Evolutionary conservation across 2,329 filamentous ascomycete genomes (phyloP), one percentile per base, ranked within the genome.

Genomic region (Fusarium subtropicale): DNA sequence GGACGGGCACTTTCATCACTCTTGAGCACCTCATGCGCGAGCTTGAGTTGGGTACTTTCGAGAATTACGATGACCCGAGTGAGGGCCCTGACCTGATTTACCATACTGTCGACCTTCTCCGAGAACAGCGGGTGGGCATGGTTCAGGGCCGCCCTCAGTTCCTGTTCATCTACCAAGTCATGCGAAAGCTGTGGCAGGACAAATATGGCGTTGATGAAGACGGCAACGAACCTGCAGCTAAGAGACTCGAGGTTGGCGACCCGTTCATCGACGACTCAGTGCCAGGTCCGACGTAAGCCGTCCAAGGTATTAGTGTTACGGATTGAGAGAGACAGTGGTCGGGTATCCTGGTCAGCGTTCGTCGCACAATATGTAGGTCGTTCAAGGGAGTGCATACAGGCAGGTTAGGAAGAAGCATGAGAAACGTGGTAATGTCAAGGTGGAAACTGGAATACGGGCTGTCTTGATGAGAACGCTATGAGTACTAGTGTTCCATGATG

Each of bases 1-100:
- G 96, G 57, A 97, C 92, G 10, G 96, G 96, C 34, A 98, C 96
- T 0, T 99, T 98, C 77, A 97, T 99, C 74, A 92, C 93, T 3
- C 86, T 99, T n/a, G 96, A 98, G 79, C 93, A 97, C 79, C 87
- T 99, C 28, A 85, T 97, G 68, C 87, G 90, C 36, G 93, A 97
- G 79, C 85, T 98, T 12, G 89, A 92, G 28, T 86, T 89, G 8
- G 95, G 94, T 51, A 85, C 89, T 24, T 81, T 97, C 51, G 83
- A 87, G 66, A 76, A 82, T 26, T 81, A 80, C 62, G 81, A 84
- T 56, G 72, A 74, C 18, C 65, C 72, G 15, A 51, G 52, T n/a
- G 69, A 76, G 48, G 69, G 70, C 15, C 68, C 69, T 1, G 94
- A 97, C 74, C 87, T 91, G 4, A 86, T 99, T 41, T 92, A 90